Conservation (phyloP, 73 alveolate species). For the Paramecium pentaurelia region DNA sequence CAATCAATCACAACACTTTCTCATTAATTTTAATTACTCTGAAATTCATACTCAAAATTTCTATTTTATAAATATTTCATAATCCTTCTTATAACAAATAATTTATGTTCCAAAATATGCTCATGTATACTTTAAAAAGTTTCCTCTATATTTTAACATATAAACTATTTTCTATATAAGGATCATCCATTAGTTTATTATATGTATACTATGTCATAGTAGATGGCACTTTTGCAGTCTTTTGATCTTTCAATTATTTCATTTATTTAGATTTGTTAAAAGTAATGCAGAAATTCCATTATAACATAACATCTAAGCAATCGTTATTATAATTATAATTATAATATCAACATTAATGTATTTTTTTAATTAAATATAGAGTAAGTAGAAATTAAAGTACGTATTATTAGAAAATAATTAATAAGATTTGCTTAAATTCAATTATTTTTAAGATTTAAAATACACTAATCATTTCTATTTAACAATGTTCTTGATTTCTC, state of each 20-base stretch:
- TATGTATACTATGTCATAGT: constrained; percentile 64
- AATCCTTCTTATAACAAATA: constrained; percentile 29
- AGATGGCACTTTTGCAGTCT: constrained; percentile 66
- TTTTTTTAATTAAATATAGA: background rate
- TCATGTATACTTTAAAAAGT: constrained; percentile 61
- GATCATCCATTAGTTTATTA: constrained; percentile 62
- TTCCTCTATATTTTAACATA: background rate
- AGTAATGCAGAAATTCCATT: background rate
- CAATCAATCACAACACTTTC: background rate
- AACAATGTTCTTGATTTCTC: constrained; percentile 9
- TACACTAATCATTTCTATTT: constrained; percentile 9
- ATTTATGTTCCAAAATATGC: constrained; percentile 59
- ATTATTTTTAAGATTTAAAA: background rate
- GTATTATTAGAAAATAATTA: background rate
- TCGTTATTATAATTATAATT: background rate
- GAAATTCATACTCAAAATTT: background rate
- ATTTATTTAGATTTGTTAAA: background rate
- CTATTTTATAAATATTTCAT: background rate
- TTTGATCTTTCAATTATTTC: background rate
- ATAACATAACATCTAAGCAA: no score
- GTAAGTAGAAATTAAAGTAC: background rate
- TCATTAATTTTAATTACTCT: background rate
- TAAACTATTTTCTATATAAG: constrained; percentile 37
- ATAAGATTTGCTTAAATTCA: background rate
- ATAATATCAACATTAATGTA: background rate